phyloP scores from a whole-genome alignment of 805 yeast genomes.

The Yarrowia alimentaria region DNA sequence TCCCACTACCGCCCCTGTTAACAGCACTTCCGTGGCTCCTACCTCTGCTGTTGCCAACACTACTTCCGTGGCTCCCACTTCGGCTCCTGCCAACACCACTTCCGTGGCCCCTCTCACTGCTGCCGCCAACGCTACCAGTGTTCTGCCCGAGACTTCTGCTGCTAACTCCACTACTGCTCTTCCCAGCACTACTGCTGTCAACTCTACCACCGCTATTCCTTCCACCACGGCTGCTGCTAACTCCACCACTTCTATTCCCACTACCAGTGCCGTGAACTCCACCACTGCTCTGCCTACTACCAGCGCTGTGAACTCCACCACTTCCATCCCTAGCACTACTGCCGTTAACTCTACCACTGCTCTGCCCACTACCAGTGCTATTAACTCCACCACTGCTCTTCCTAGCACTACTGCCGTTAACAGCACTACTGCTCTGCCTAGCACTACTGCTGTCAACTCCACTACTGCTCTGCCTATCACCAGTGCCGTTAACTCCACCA shows the following conservation, averaged over 20 bases:
- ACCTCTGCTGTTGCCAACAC: background rate
- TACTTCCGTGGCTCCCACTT: background rate
- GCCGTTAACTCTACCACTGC: conserved; percentile 2
- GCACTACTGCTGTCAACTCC: background rate
- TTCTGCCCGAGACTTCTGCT: background rate
- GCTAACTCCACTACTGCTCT: background rate
- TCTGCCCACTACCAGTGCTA: background rate
- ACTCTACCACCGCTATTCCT: background rate
- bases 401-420: background rate
- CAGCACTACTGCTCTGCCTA: background rate
- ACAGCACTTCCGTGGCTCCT: background rate
- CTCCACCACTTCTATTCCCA: background rate
- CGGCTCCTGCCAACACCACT: background rate
- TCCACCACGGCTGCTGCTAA: background rate
- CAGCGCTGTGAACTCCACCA: background rate
- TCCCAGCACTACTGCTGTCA: no score
- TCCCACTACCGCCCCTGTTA: background rate
- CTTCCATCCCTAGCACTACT: background rate
- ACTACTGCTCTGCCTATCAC: no score
- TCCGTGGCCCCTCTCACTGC: background rate
- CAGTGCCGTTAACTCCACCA: background rate
- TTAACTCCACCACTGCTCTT: background rate
- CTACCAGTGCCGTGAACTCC: background rate
- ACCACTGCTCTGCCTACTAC: background rate
- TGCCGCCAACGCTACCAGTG: background rate